Conservation (phyloP, 805 yeast genomes). For the Diddensiella santjacobensis region DNA sequence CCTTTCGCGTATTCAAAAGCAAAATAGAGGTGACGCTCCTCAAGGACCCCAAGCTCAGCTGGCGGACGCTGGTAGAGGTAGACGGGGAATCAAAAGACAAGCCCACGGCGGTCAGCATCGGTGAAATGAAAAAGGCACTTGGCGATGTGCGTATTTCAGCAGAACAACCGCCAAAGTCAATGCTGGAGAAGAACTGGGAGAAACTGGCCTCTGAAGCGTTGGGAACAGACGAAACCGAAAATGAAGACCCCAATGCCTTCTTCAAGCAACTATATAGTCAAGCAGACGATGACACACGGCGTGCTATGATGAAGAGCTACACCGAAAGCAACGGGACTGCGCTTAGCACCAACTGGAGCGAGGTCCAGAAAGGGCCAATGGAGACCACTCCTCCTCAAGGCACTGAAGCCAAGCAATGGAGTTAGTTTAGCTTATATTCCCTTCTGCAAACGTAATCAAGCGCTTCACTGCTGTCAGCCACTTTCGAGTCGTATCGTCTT, state of each 20-base stretch:
- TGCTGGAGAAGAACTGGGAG: slow-evolving; percentile 72
- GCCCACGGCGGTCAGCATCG: neutral
- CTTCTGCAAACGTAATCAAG: slow-evolving; percentile 50
- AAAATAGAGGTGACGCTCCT: slow-evolving; percentile 67
- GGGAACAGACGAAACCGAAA: slow-evolving; percentile 40
- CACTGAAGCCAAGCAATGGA: slow-evolving; percentile 50
- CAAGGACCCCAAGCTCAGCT: slow-evolving; percentile 38
- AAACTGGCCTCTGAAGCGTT: slow-evolving; percentile 37
- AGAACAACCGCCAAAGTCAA: slow-evolving; percentile 48
- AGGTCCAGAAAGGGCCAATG: slow-evolving; percentile 63
- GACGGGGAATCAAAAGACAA: neutral
- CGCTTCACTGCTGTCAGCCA: slow-evolving; percentile 79
- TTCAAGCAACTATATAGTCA: slow-evolving; percentile 69
- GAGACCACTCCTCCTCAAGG: slow-evolving; percentile 76
- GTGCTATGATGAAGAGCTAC: slow-evolving; percentile 97
- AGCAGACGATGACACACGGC: slow-evolving; percentile 80
- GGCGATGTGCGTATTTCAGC: neutral
- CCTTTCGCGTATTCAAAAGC: slow-evolving; percentile 56
- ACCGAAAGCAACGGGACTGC: slow-evolving; percentile 94
- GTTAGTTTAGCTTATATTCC: neutral
- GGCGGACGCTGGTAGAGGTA: slow-evolving; percentile 13
- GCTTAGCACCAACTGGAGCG: slow-evolving; percentile 89
- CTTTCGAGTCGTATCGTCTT: slow-evolving; percentile 64
- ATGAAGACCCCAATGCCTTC: slow-evolving; percentile 51
- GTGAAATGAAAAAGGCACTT: neutral